These are phyloP conservation scores for Lactuca saligna DNA, from an alignment of 129 eudicot species.

Conservation along the genomic window DNA sequence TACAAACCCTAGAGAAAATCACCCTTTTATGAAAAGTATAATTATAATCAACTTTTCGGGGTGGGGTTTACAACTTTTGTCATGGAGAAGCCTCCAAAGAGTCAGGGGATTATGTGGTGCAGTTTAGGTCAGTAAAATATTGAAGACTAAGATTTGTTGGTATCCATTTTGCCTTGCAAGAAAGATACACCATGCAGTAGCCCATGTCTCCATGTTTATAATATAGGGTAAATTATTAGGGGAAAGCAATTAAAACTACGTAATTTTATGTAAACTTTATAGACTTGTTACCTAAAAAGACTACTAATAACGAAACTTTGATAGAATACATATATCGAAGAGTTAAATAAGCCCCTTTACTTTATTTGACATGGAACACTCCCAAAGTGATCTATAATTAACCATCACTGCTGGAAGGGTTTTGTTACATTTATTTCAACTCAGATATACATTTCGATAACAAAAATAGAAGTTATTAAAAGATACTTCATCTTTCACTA, in stretches of 20 bases:
- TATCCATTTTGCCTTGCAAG: slow-evolving; percentile 33
- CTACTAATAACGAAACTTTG: too few species aligned
- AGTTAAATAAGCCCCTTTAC: neutral
- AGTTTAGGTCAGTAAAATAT: slow-evolving; percentile 16
- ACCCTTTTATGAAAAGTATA: slow-evolving; percentile 43
- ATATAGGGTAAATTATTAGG: neutral
- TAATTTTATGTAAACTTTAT: too few species aligned
- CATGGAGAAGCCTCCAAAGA: slow-evolving; percentile 45
- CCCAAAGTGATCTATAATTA: neutral
- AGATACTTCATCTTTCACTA: too few species aligned
- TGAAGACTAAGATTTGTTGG: slow-evolving; percentile 31
- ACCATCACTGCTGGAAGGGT: too few species aligned
- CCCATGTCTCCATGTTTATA: slow-evolving; percentile 9
- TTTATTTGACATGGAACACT: neutral
- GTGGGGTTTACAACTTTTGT: slow-evolving; percentile 35
- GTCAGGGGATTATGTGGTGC: slow-evolving; percentile 30
- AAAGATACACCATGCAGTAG: neutral
- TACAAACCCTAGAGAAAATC: slow-evolving; percentile 40
- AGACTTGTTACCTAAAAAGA: too few species aligned
- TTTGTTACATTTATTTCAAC: too few species aligned
- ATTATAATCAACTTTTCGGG: slow-evolving; percentile 34
- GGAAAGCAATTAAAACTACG: neutral
- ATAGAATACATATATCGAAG: too few species aligned
- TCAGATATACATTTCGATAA: too few species aligned
- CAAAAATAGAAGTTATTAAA: too few species aligned